Evolutionary conservation across 257 asterid species (phyloP), one percentile per base, ranked within the genome.

Genomic region (Haberlea rhodopensis): DNA sequence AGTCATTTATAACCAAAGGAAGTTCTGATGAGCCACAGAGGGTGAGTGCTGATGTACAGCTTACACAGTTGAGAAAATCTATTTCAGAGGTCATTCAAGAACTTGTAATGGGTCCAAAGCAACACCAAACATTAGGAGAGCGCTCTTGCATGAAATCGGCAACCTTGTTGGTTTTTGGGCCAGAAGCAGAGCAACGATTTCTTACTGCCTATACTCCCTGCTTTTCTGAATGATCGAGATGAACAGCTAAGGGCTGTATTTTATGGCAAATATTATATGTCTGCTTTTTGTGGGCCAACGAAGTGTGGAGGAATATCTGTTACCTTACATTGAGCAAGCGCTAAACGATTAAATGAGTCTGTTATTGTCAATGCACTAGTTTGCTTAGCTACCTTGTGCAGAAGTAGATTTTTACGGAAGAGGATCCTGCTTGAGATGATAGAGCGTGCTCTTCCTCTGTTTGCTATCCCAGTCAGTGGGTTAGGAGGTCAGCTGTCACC

Each of bases 151-250:
- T 85, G 99, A 94, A 67, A 85, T 94, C 76, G 95, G 92, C 65
- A 87, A 90, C 77, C 92, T 88, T 94, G 99, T 81, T 90, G 99
- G 96, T 94, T 94, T 82, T 88, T 94, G 43, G 99, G 99, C 56
- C 97, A 94, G 78, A 90, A 89, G 83, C 99, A 94, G 79, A 94
- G 99, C 84, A 94, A 90, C 73, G 97, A 94, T 67, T 83, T 90
- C 74, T 76, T 94, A 79, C 85, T 94, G 63, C 99, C 99, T 40
- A 84, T 94, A 76, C 97, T 94, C 56, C 99, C 99, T 63, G 99
- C 99, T 73, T 94, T 94, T 80, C 84, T 94, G 60, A 94, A 94
- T 77, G 99, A 94, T 64, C 86, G 88, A 34, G 97, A 94, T 79
- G 99, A 90, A 81, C 99, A 90, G 82, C 97, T 94, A 60, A 83